Evolutionary conservation across 306 rosid species (phyloP).

Genomic region (Vigna hirtella): DNA sequence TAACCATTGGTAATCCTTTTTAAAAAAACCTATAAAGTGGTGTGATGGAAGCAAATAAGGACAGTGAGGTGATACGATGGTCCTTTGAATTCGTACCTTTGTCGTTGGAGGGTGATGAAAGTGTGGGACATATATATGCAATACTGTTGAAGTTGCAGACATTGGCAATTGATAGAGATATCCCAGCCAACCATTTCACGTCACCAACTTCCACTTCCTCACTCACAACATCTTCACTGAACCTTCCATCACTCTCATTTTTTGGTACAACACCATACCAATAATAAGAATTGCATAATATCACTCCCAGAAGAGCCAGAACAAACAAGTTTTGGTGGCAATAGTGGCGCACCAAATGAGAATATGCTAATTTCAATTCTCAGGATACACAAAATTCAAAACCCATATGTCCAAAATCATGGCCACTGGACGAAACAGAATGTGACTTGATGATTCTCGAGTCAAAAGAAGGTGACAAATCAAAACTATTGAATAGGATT

Average conservation of each 20-base stretch:
- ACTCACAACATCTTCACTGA: background rate
- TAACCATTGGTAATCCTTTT: no score
- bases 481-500: no score
- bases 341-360: background rate
- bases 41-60: no score
- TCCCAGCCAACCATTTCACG: background rate
- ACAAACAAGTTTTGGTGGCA: slow-evolving; percentile 25
- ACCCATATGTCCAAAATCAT: background rate
- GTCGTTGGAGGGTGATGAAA: slow-evolving; percentile 17
- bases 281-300: no score
- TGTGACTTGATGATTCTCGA: background rate
- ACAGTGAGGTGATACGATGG: background rate
- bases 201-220: background rate
- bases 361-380: slow-evolving; percentile 12
- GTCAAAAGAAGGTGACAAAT: no score
- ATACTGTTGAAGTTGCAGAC: background rate
- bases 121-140: slow-evolving; percentile 7
- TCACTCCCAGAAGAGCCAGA: background rate
- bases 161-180: no score
- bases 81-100: slow-evolving; percentile 26
- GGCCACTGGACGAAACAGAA: background rate
- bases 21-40: no score
- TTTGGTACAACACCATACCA: no score
- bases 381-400: background rate
- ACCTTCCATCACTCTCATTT: background rate